A percentile compares a stretch with the other conserved stretches of the same genome.
Evolutionary conservation across 257 asterid genomes (phyloP).

Genomic region (Phtheirospermum japonicum): DNA sequence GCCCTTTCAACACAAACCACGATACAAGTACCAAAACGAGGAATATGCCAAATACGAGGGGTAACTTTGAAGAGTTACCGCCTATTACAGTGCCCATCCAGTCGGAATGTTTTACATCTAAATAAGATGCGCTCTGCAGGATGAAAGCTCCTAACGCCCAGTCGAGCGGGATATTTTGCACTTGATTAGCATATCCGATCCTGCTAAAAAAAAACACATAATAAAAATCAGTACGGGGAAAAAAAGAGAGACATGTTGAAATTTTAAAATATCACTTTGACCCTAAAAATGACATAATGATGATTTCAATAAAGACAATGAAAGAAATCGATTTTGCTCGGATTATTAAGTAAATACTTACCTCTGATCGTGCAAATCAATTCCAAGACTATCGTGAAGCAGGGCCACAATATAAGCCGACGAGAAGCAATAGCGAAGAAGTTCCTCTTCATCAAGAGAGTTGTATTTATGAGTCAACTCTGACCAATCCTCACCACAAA

Average conservation of each 20-base stretch:
- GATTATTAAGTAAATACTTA: conserved; percentile 24
- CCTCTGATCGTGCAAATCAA: conserved; percentile 81
- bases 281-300: background rate
- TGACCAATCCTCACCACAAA: conserved; percentile 86
- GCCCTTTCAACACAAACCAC: conserved; percentile 56
- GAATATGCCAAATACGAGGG: conserved; percentile 42
- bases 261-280: background rate
- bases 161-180: conserved; percentile 73
- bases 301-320: background rate
- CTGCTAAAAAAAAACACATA: conserved; percentile 24
- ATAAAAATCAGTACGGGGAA: background rate
- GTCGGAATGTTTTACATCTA: conserved; percentile 40
- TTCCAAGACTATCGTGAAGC: conserved; percentile 96
- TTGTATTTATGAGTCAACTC: conserved; percentile 57
- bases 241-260: background rate
- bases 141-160: conserved; percentile 97
- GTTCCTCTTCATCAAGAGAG: conserved; percentile 66
- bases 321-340: background rate
- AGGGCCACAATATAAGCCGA: conserved; percentile 92
- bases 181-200: conserved; percentile 66
- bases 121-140: conserved; percentile 48
- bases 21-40: conserved; percentile 39
- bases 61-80: conserved; percentile 41
- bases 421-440: conserved; percentile 86
- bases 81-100: conserved; percentile 38